Base-by-base conservation (phyloP, 163 green algal genomes). In the Chloroidium sp. region DNA sequence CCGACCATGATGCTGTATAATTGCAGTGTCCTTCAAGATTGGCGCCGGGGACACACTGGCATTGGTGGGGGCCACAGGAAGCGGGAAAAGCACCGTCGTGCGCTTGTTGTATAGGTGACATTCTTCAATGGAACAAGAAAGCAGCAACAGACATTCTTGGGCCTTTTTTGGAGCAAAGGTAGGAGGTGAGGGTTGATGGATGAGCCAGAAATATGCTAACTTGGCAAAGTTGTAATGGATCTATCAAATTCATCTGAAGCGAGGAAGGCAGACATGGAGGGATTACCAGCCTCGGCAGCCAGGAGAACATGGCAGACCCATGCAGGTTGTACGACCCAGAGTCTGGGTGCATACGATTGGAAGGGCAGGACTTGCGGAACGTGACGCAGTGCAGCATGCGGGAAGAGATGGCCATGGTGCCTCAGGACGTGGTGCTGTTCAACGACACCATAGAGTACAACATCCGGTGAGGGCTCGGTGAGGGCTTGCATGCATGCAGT, bases 371-470 rank as follows among this genome's bases (percentile, higher is more conserved):
- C 79, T 86, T 97, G 0, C 69, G 79, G 2, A 81, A 90, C 64
- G 81, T 90, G 10, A 91, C 84, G n/a, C 87, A 92, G 69, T 77
- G 67, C 62, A 95, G 89, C 0, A 81, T 99, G 81, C 88, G 96
- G 1, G 75, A 74, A 0, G 82, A 85, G 1, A 90, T 98, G 3
- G 95, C 91, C 0, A 93, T 99, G 1, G 94, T 99, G 78, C 93
- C 93, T 0, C 93, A 97, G 82, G 93, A 97, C 87, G 85, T 81
- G n/a, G 87, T 94, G 10, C 82, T 97, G 59, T 97, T 97, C 88
- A 96, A 96, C 85, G 93, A 97, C 82, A 94, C 87, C 62, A 90
- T 97, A 14, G 74, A 86, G 60, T 94, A 96, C 83, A 97, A 97
- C 83, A 92, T 97, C 78, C 76, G 83, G 75, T 79, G 61, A 13